These are phyloP conservation scores for Rhizopus microsporus DNA, from an alignment of 371 early-diverging fungal genomes.

Conservation along the genomic window DNA sequence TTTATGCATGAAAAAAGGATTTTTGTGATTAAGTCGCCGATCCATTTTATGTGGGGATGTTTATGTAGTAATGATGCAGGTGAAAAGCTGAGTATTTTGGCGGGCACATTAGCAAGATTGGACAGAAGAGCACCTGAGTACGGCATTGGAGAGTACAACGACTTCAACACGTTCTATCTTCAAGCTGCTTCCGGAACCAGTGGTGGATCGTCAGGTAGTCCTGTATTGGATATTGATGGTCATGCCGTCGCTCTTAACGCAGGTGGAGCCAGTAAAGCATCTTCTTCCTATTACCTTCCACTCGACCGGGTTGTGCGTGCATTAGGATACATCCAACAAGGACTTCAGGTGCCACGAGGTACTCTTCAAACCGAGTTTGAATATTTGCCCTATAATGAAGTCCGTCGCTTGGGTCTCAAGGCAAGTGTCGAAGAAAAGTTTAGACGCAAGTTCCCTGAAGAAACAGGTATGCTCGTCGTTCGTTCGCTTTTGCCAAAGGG, in stretches of 20 bases:
- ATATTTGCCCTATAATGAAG: slow-evolving; percentile 67
- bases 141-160: slow-evolving; percentile 69
- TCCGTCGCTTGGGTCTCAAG: slow-evolving; percentile 62
- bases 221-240: slow-evolving; percentile 70
- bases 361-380: slow-evolving; percentile 77
- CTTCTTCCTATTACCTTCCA: slow-evolving; percentile 67
- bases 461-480: slow-evolving; percentile 73
- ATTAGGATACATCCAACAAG: slow-evolving; percentile 58
- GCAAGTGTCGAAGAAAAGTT: slow-evolving; percentile 62
- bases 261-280: slow-evolving; percentile 63
- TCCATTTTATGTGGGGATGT: neutral
- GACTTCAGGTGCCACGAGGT: slow-evolving; percentile 70
- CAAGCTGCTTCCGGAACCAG: slow-evolving; percentile 72
- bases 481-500: slow-evolving; percentile 72
- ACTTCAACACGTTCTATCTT: slow-evolving; percentile 71
- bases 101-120: slow-evolving; percentile 78
- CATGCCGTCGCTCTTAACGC: slow-evolving; percentile 73
- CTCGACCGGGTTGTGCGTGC: slow-evolving; percentile 36
- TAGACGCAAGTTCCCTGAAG: slow-evolving; percentile 60
- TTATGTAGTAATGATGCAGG: slow-evolving; percentile 68
- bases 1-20: neutral
- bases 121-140: slow-evolving; percentile 79
- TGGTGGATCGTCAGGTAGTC: slow-evolving; percentile 70
- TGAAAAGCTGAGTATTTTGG: slow-evolving; percentile 73
- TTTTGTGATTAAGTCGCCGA: neutral